Evolutionary conservation across 2,329 filamentous ascomycete genomes (phyloP).

Genomic region (Penicillium sp.): DNA sequence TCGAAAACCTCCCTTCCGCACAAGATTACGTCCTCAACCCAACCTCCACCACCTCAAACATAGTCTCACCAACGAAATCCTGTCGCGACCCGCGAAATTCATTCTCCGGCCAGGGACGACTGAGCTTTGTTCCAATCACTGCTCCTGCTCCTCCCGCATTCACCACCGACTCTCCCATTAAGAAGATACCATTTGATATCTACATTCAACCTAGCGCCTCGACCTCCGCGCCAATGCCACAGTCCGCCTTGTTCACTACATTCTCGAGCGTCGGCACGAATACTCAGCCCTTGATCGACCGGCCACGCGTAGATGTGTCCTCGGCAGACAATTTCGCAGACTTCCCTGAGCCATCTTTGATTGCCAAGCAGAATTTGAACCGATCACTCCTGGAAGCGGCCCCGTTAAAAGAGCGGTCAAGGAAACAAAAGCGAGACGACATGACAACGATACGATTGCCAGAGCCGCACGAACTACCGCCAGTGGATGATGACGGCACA

Average conservation of each 20-base stretch:
- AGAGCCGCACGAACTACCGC: conserved; percentile 77
- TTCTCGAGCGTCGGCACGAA: conserved; percentile 54
- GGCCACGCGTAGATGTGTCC: conserved; percentile 43
- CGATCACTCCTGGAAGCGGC: conserved; percentile 74
- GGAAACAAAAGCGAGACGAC: conserved; percentile 71
- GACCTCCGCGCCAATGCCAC: conserved; percentile 40
- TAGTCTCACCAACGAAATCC: conserved; percentile 73
- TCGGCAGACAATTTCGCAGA: conserved; percentile 53
- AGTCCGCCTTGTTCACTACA: conserved; percentile 55
- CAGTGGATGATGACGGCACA: conserved; percentile 79
- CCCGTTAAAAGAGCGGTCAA: conserved; percentile 73
- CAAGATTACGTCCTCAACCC: conserved; percentile 72
- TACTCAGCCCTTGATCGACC: conserved; percentile 52
- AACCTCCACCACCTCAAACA: conserved; percentile 52
- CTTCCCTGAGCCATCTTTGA: conserved; percentile 53
- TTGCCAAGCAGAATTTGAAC: conserved; percentile 53
- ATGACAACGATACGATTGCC: conserved; percentile 60
- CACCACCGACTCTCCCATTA: conserved; percentile 55
- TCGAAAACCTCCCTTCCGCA: conserved; percentile 51
- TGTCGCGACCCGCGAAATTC: conserved; percentile 61
- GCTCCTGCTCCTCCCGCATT: conserved; percentile 50
- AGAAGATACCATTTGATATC: conserved; percentile 45
- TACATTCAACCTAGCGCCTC: conserved; percentile 27
- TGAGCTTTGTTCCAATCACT: conserved; percentile 66
- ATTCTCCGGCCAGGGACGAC: conserved; percentile 60